Evolutionary conservation across 495 filamentous ascomycete genomes (phyloP), one percentile per base, ranked within the genome.

Genomic region (Cairneyella variabilis): DNA sequence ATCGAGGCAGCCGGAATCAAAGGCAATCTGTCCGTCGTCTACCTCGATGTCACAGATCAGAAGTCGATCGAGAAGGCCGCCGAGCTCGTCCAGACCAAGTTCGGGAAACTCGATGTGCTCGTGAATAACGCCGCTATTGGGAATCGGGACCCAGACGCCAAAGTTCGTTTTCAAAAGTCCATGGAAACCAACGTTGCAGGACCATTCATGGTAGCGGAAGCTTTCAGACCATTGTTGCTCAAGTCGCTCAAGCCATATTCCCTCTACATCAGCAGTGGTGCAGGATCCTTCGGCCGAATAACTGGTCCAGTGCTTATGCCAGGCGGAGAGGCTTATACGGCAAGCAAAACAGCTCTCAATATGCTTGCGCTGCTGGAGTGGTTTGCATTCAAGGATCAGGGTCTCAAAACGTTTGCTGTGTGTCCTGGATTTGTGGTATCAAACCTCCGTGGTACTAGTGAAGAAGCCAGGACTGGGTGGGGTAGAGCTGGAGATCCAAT

Each of bases 81-180:
- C 1, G 46, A 61, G 3, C 48, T 53, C 1, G 59, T 76, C 16
- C 41, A 62, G 26, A 9, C 65, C 10, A 57, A 64, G 17, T 62
- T 48, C 28, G 72, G 74, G 1, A 48, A 68, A 3, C 68, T 83
- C 28, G 79, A 84, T 45, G 69, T 83, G 0, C 64, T 83, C 10
- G 71, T 83, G 10, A 82, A 83, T 57, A 83, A 83, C 49, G 78
- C 80, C 1, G 81, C 76, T 5, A 74, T 66, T 28, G 66, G 66
- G 2, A 70, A 70, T 7, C 3, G 8, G 2, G 21, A 25, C 21
- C 30, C 26, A 1, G 39, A 45, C n/a, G n/a, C 23, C 5, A 23
- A 37, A 22, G 47, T 6, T 23, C 14, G 20, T 14, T 57, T 38
- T 28, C 12, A 51, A 11, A 9, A 21, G 4, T 12, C 7, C 26